Base-by-base conservation (phyloP, 2,329 filamentous ascomycete genomes). In the Penicillium digitatum region DNA sequence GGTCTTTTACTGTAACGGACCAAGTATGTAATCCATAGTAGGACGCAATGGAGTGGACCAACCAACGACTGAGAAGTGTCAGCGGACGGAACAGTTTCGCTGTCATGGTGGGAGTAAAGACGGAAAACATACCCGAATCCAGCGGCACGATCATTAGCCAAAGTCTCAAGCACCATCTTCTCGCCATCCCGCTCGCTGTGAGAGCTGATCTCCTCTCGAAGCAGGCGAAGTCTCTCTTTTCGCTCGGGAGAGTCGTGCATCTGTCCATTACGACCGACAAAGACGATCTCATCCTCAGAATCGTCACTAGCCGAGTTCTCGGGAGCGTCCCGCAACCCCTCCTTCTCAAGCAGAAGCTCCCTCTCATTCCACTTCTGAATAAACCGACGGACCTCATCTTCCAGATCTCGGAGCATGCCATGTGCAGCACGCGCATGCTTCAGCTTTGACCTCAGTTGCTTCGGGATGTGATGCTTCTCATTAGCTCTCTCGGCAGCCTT, bases 1-100 rank as follows among this genome's bases (percentile, higher is more conserved):
- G 82, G 61, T 85, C 80, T 31, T 85, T 86, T 1, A 87, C 81
- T 0, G 87, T 88, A 56, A 93, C 83, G 5, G 89, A 92, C 77
- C 86, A 90, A 20, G 92, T 96, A 57, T 86, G 83, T 54, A 96
- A 81, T 42, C 91, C 92, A 69, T 97, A 97, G 72, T 97, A 97
- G 38, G 87, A 84, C 10, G 90, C 93, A 60, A 97, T 92, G 55
- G 89, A 88, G 73, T 97, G 92, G 1, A 95, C 90, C 51, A 97
- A 83, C 89, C 92, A 97, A 60, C 93, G 88, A 62, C 89, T 93
- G 58, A 45, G 46, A 29, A 56, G 18, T 14, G 52, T 67, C 53
- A 64, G 64, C 26, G 57, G 43, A 58, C 8, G 9, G 29, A 11
- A n/a, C 12, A 43, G 48, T 31, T 29, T 52, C 56, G 40, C 42